These are phyloP conservation scores for Suillus occidentalis DNA, from an alignment of 768 basidiomycete genomes.

Conservation along the genomic window DNA sequence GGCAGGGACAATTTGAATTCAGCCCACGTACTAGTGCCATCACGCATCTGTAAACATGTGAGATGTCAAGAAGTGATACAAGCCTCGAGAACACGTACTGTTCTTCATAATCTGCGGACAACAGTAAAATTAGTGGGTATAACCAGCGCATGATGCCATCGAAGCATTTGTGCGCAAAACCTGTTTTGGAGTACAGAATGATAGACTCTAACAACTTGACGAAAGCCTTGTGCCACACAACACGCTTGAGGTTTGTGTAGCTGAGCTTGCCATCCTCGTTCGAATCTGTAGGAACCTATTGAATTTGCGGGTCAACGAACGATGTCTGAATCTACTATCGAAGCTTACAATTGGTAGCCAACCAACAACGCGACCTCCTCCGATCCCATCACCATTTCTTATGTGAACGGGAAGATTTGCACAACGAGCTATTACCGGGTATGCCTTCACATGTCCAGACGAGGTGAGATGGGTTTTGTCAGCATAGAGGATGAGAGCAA, in stretches of 20 bases:
- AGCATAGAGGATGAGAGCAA: conserved; percentile 36
- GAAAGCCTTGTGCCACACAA: conserved; percentile 25
- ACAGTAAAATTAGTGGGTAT: conserved; percentile 22
- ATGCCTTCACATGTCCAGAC: conserved; percentile 17
- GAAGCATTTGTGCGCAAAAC: conserved; percentile 22
- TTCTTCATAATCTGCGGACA: conserved; percentile 30
- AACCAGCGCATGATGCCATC: conserved; percentile 26
- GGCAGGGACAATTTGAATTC: conserved; percentile 32
- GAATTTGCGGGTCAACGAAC: not conserved
- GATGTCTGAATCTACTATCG: too few species aligned
- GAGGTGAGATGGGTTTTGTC: conserved; percentile 22
- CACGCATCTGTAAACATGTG: conserved; percentile 24
- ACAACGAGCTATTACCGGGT: conserved; percentile 18
- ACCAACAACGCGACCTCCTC: conserved; percentile 21
- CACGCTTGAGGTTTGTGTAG: conserved; percentile 19
- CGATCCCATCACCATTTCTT: conserved; percentile 12
- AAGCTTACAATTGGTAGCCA: conserved; percentile 12
- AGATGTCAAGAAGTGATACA: not conserved
- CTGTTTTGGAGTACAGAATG: conserved; percentile 9
- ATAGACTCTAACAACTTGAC: conserved; percentile 12
- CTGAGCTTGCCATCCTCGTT: conserved; percentile 7
- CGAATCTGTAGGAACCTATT: not conserved
- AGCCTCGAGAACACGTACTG: conserved; percentile 14
- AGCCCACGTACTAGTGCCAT: conserved; percentile 37
- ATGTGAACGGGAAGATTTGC: conserved; percentile 16